Evolutionary conservation across 805 yeast species (phyloP).

Genomic region (Brettanomyces naardenensis): DNA sequence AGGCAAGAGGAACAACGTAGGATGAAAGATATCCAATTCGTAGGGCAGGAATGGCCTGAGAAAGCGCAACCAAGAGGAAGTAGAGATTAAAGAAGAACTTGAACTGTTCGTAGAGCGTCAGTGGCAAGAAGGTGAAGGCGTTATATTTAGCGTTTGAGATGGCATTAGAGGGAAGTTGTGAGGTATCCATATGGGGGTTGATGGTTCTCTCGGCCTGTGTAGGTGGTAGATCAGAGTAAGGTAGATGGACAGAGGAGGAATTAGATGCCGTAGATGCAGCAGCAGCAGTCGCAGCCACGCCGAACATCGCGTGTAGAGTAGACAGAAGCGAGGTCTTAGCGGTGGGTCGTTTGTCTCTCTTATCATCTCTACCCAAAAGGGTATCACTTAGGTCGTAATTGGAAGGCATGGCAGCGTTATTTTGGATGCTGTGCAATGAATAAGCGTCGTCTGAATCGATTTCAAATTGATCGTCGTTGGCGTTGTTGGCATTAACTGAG

Average conservation of each 20-base stretch:
- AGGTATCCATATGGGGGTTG: constrained; percentile 29
- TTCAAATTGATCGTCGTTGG: constrained; percentile 18
- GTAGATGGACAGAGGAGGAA: background rate
- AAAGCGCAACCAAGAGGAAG: constrained; percentile 85
- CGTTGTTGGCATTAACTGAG: constrained; percentile 21
- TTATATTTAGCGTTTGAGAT: constrained; percentile 93
- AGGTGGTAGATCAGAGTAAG: background rate
- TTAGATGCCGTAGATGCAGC: background rate
- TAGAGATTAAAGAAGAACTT: constrained; percentile 92
- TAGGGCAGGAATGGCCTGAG: constrained; percentile 83
- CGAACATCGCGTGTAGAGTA: background rate
- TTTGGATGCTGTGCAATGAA: background rate
- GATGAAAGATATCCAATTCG: constrained; percentile 91
- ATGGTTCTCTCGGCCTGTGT: constrained; percentile 25
- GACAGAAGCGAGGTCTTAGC: background rate
- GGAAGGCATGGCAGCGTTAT: background rate
- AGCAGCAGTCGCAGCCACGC: background rate
- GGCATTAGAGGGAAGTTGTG: constrained; percentile 54
- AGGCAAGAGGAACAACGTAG: constrained; percentile 88
- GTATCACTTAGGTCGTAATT: background rate
- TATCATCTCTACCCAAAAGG: background rate
- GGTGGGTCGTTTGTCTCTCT: background rate
- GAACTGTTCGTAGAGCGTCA: constrained; percentile 89
- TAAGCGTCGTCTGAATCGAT: constrained; percentile 5
- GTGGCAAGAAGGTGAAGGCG: constrained; percentile 79